phyloP scores from a whole-genome alignment of 306 rosid species.

The Ceratonia siliqua region DNA sequence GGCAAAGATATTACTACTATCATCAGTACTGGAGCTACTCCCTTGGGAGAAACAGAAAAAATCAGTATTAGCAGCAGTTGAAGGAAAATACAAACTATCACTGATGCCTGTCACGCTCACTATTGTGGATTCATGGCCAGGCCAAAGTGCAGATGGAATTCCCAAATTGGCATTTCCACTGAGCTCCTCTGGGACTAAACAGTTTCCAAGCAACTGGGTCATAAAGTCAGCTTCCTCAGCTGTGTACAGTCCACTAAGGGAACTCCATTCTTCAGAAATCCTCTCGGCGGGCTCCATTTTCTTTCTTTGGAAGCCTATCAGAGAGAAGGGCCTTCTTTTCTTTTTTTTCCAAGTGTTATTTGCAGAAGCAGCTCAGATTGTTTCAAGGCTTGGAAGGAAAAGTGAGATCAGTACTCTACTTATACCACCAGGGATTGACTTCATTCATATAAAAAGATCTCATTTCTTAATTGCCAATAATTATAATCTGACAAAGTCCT shows the following conservation, averaged over 20 bases:
- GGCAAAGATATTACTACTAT: slow-evolving; percentile 27
- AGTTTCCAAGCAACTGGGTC: slow-evolving; percentile 51
- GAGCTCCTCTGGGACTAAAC: not conserved
- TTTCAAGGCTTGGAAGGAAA: slow-evolving; percentile 18
- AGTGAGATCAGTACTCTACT: slow-evolving; percentile 37
- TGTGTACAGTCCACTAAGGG: slow-evolving; percentile 52
- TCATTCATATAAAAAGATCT: slow-evolving; percentile 28
- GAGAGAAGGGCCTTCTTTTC: not conserved
- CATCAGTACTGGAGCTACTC: slow-evolving; percentile 7
- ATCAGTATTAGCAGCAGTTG: slow-evolving; percentile 31
- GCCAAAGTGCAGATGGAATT: slow-evolving; percentile 57
- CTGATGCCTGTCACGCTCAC: slow-evolving; percentile 31
- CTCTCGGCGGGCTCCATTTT: slow-evolving; percentile 54
- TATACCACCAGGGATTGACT: slow-evolving; percentile 41
- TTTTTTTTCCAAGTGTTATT: not conserved
- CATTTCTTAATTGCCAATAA: slow-evolving; percentile 42
- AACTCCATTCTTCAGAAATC: slow-evolving; percentile 65
- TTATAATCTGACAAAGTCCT: slow-evolving; percentile 42
- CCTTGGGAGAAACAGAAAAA: slow-evolving; percentile 29
- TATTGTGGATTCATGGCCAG: slow-evolving; percentile 43
- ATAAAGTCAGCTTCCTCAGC: slow-evolving; percentile 65
- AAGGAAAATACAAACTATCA: slow-evolving; percentile 42
- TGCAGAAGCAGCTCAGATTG: slow-evolving; percentile 22
- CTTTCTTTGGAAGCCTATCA: not conserved
- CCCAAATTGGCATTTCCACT: slow-evolving; percentile 46